Evolutionary conservation across 768 basidiomycete species (phyloP), one percentile per base, ranked within the genome.

Genomic region (Tubosaeta sp.): DNA sequence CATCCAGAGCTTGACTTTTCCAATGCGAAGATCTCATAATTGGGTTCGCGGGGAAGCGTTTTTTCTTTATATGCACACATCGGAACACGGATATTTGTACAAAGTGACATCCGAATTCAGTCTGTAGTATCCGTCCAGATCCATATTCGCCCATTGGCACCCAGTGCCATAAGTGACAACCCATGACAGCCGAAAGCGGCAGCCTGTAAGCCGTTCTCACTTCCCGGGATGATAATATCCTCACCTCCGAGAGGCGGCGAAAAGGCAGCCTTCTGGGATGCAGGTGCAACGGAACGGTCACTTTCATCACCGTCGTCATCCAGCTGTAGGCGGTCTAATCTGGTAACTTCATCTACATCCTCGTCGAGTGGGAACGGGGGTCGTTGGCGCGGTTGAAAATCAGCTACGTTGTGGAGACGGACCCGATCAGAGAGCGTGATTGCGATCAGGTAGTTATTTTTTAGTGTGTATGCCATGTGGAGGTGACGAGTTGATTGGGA

Each of bases 1-100:
- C 94, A 97, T 68, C 95, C 95, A 1, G 95, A 97, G 68, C 77
- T 97, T 62, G 95, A 97, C 69, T 95, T 97, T 67, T 90, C 88
- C 26, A 86, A 94, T 12, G 93, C 90, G 10, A 92, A 92, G 68
- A 88, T 93, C 50, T 86, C 86, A 55, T 92, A 74, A 52, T 16
- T 6, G 43, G 13, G 19, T 38, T 43, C 16, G 26, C 43, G 7
- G 37, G 27, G 42, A 41, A 25, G 34, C 2, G 5, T 39, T 11
- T 14, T 9, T 41, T 41, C 34, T 16, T 44, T 19, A 5, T 54
- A n/a, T 46, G 29, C 29, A 19, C 17, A 34, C 49, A 48, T 26
- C 44, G 45, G 32, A 45, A 10, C 34, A 38, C n/a, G 31, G 16
- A 22, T 35, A 35, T 35, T 42, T 22, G 31, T 51, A 39, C 32